phyloP scores from a whole-genome alignment of 306 rosid species.

The Castanea crenata region DNA sequence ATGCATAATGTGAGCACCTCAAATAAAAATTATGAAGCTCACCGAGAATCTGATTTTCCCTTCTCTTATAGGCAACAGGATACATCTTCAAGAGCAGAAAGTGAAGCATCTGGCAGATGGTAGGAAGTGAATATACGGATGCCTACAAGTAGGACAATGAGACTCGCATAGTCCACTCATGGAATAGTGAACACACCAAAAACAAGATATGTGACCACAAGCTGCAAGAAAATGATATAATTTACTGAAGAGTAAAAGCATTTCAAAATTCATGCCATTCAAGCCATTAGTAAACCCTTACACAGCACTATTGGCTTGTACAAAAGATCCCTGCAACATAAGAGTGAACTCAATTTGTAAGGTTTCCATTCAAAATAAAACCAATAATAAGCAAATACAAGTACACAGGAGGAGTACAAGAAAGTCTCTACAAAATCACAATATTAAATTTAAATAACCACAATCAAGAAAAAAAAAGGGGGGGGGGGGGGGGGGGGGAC shows the following conservation, averaged over 20 bases:
- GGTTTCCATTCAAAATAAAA: conserved; percentile 12
- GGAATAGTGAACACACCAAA: conserved; percentile 82
- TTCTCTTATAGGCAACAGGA: conserved; percentile 56
- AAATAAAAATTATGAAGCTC: conserved; percentile 12
- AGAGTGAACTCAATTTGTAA: conserved; percentile 21
- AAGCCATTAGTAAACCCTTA: conserved; percentile 38
- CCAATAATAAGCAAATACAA: not conserved
- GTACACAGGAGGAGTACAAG: too few relatives aligned
- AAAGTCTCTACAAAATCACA: too few relatives aligned
- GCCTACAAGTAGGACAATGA: conserved; percentile 73
- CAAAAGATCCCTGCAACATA: conserved; percentile 70
- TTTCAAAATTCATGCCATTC: not conserved
- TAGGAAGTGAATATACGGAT: conserved; percentile 69
- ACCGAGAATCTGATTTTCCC: conserved; percentile 68
- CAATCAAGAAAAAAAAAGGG: too few relatives aligned
- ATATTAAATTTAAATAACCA: too few relatives aligned
- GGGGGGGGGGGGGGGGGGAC: too few relatives aligned
- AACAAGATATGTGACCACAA: conserved; percentile 85
- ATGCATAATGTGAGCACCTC: not conserved
- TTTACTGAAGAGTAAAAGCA: conserved; percentile 1
- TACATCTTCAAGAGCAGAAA: conserved; percentile 63
- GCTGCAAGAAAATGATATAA: conserved; percentile 44
- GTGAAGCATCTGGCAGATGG: conserved; percentile 74
- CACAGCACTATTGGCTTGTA: conserved; percentile 86
- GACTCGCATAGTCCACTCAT: conserved; percentile 50